These are phyloP conservation scores for Haberlea rhodopensis DNA, from an alignment of 257 asterid species.

Conservation along the genomic window DNA sequence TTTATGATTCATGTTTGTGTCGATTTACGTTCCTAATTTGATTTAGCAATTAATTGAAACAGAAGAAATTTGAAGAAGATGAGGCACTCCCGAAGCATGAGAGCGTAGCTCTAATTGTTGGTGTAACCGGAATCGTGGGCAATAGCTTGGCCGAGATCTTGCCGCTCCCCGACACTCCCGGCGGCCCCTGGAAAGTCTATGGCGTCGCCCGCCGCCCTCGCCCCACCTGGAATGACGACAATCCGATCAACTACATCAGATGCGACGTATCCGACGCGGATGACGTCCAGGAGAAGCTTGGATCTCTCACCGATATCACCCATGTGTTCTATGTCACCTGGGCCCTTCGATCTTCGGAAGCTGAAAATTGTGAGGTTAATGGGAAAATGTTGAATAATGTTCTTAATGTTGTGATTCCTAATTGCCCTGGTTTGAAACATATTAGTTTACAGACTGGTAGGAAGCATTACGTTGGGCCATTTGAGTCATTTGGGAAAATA, in stretches of 20 bases:
- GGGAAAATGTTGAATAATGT: slow-evolving; percentile 72
- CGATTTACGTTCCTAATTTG: neutral
- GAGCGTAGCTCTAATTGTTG: slow-evolving; percentile 81
- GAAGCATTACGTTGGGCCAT: slow-evolving; percentile 78
- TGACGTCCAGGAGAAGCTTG: slow-evolving; percentile 54
- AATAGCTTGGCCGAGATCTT: slow-evolving; percentile 93
- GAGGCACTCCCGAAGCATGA: slow-evolving; percentile 58
- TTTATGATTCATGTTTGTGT: neutral
- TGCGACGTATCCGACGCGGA: slow-evolving; percentile 64
- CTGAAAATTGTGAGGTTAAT: slow-evolving; percentile 67
- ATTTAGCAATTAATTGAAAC: slow-evolving; percentile 16
- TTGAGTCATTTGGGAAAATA: slow-evolving; percentile 43
- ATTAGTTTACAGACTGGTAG: slow-evolving; percentile 76
- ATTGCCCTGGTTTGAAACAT: slow-evolving; percentile 63
- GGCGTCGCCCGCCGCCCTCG: slow-evolving; percentile 91
- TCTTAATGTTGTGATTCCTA: slow-evolving; percentile 56
- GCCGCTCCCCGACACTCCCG: slow-evolving; percentile 92
- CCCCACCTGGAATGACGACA: slow-evolving; percentile 78
- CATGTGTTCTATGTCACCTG: slow-evolving; percentile 82
- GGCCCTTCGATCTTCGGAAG: slow-evolving; percentile 59
- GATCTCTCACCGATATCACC: slow-evolving; percentile 60
- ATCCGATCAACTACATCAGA: slow-evolving; percentile 65
- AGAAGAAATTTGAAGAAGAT: slow-evolving; percentile 67
- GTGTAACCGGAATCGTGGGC: slow-evolving; percentile 94
- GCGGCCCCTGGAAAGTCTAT: slow-evolving; percentile 97